Conservation (phyloP, 2,329 filamentous ascomycete genomes). For the Diaporthe caulivora region DNA sequence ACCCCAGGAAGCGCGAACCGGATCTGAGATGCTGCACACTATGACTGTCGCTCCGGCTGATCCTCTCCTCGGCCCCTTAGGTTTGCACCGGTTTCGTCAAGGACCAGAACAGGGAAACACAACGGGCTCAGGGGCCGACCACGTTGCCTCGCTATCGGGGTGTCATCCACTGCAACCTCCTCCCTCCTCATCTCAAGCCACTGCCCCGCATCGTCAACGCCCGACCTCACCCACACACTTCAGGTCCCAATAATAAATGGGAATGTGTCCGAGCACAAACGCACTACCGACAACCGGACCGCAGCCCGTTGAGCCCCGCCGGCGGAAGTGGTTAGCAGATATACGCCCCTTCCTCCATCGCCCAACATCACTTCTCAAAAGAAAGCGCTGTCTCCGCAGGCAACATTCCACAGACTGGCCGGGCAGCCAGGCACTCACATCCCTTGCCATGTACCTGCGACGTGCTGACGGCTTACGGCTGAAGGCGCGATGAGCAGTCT, state of each 20-base stretch:
- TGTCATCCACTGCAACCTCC: slow-evolving; percentile 21
- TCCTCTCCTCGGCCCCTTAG: background rate
- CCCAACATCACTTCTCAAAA: background rate
- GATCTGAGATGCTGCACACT: slow-evolving; percentile 5
- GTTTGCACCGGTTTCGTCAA: background rate
- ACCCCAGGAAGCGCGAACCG: background rate
- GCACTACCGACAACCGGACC: background rate
- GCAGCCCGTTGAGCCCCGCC: slow-evolving; percentile 13
- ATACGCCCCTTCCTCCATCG: background rate
- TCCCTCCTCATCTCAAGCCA: background rate
- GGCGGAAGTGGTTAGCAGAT: slow-evolving; percentile 3
- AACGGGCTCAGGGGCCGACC: slow-evolving; percentile 13
- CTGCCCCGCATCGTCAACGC: slow-evolving; percentile 26
- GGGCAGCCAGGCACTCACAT: background rate
- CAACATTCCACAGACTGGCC: background rate
- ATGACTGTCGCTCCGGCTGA: background rate
- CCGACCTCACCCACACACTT: slow-evolving; percentile 19
- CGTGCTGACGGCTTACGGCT: background rate
- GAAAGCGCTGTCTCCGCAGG: background rate
- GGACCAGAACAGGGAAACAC: background rate
- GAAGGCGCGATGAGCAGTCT: background rate
- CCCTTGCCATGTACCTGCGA: background rate
- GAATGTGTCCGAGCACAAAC: slow-evolving; percentile 22
- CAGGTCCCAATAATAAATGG: slow-evolving; percentile 2
- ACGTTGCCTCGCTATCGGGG: slow-evolving; percentile 16